Conservation (phyloP, 2,329 filamentous ascomycete genomes). For the Hyphodiscus sp. region DNA sequence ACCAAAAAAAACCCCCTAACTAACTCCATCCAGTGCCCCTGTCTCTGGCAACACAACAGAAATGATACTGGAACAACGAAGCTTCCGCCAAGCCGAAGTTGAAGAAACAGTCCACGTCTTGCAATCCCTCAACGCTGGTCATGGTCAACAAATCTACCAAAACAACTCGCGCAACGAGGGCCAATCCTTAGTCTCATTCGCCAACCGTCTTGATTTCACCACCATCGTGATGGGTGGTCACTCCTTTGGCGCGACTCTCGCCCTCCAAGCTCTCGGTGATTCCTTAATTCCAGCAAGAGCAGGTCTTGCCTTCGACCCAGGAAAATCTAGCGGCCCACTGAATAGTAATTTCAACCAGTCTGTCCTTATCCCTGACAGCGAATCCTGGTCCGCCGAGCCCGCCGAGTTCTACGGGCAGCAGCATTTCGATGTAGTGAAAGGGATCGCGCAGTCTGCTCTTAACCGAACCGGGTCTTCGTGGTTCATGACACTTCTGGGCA, state of each 20-base stretch:
- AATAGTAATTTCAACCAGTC: neutral
- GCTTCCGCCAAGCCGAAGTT: neutral
- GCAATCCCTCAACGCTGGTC: neutral
- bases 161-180: neutral
- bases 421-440: neutral
- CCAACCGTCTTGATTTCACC: neutral
- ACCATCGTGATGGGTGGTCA: neutral
- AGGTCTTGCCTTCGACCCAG: neutral
- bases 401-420: neutral
- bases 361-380: neutral
- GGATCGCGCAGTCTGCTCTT: neutral
- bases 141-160: neutral
- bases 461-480: neutral
- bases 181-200: neutral
- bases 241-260: neutral
- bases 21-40: neutral
- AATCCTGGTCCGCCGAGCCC: neutral
- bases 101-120: neutral
- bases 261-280: neutral
- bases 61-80: neutral
- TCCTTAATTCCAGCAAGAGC: neutral
- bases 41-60: neutral
- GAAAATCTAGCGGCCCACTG: neutral
- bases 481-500: neutral
- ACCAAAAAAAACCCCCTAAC: neutral